phyloP scores from a whole-genome alignment of 768 basidiomycete species.

The Daedalea quercina region DNA sequence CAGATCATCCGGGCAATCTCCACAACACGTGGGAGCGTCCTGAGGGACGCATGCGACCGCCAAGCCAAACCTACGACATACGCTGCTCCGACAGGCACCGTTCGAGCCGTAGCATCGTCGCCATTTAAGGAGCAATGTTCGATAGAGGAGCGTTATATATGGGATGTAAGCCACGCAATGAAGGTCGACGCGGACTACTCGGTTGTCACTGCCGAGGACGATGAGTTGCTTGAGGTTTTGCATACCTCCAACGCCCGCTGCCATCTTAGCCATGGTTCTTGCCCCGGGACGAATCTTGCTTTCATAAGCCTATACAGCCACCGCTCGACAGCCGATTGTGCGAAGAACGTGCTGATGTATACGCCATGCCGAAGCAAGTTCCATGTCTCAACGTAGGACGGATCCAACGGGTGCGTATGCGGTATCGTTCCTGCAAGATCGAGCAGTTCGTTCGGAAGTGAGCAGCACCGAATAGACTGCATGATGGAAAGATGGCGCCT shows the following conservation, averaged over 20 bases:
- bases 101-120: too few relatives aligned
- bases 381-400: slow-evolving; percentile 7
- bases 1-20: too few relatives aligned
- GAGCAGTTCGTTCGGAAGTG: slow-evolving; percentile 5
- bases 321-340: slow-evolving; percentile 32
- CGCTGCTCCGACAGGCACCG: too few relatives aligned
- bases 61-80: too few relatives aligned
- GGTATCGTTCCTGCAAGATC: neutral
- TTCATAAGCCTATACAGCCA: slow-evolving; percentile 28
- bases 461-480: neutral
- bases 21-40: too few relatives aligned
- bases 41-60: too few relatives aligned
- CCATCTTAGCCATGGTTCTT: slow-evolving; percentile 54
- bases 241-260: slow-evolving; percentile 20
- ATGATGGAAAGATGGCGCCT: neutral
- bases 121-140: too few relatives aligned
- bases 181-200: too few relatives aligned
- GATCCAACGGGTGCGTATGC: slow-evolving; percentile 23
- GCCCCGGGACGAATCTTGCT: slow-evolving; percentile 43
- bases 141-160: neutral
- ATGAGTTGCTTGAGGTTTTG: neutral
- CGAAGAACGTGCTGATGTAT: slow-evolving; percentile 21
- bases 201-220: too few relatives aligned
- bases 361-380: slow-evolving; percentile 6
- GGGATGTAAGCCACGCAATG: neutral